Evolutionary conservation across 2,329 filamentous ascomycete species (phyloP).

Genomic region (Alternaria sp.): DNA sequence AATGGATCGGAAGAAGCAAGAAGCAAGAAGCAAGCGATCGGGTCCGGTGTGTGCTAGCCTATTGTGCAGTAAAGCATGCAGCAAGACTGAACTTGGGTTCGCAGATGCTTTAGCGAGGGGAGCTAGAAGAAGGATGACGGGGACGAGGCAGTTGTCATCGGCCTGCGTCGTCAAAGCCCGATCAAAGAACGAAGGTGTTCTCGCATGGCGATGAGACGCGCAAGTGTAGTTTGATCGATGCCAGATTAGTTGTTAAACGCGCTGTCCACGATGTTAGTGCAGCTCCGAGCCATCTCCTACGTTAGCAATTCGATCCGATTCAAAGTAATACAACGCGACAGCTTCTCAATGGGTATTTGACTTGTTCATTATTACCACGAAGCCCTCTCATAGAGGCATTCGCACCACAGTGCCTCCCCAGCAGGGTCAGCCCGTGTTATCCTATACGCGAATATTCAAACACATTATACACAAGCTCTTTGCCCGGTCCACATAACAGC

Average conservation of each 20-base stretch:
- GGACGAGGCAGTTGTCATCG: not conserved
- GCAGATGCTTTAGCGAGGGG: not conserved
- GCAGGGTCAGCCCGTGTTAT: slow-evolving; percentile 20
- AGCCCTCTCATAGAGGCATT: slow-evolving; percentile 32
- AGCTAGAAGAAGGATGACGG: not conserved
- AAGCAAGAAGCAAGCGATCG: not conserved
- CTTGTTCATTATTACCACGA: slow-evolving; percentile 41
- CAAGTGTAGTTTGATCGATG: not conserved
- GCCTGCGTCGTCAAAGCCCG: not conserved
- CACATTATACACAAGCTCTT: slow-evolving; percentile 35
- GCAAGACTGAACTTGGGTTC: not conserved
- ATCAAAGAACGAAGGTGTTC: not conserved
- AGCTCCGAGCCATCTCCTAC: not conserved
- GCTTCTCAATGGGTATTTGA: slow-evolving; percentile 13
- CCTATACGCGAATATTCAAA: slow-evolving; percentile 29
- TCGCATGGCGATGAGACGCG: not conserved
- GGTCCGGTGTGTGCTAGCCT: not conserved
- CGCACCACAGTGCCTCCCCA: slow-evolving; percentile 31
- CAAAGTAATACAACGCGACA: not conserved
- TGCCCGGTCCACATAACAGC: slow-evolving; percentile 4
- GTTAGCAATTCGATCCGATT: not conserved
- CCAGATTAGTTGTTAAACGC: not conserved
- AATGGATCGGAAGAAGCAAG: not conserved
- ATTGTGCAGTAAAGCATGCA: not conserved
- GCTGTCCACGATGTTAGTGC: fast-evolving